Evolutionary conservation across 306 rosid species (phyloP).

Genomic region (Prunus mume): DNA sequence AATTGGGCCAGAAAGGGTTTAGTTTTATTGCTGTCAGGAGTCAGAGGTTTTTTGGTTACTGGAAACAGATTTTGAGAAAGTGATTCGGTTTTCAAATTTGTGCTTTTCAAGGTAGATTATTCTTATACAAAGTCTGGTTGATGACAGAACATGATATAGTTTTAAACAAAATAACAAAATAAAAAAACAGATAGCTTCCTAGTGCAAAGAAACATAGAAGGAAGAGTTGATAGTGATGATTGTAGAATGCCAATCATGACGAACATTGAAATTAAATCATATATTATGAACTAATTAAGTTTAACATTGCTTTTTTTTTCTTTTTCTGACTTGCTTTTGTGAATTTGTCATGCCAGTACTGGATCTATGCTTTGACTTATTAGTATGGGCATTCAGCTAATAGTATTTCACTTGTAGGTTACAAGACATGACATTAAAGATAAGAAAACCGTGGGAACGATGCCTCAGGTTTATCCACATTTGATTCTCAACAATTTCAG

Average conservation of each 20-base stretch:
- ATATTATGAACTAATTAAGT: not conserved
- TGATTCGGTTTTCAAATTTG: not conserved
- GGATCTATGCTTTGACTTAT: conserved; percentile 5
- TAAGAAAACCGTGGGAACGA: conserved; percentile 73
- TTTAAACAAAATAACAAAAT: too few relatives aligned
- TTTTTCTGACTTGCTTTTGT: not conserved
- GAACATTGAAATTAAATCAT: not conserved
- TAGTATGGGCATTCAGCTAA: conserved; percentile 16
- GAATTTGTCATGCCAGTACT: not conserved
- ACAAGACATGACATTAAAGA: conserved; percentile 91
- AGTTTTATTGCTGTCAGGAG: not conserved
- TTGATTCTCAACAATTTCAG: conserved; percentile 75
- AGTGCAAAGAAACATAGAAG: not conserved
- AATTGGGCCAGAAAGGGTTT: not conserved
- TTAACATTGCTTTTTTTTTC: too few relatives aligned
- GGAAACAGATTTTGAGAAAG: not conserved
- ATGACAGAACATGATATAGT: not conserved
- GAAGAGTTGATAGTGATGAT: not conserved
- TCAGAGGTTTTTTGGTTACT: not conserved
- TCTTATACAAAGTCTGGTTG: not conserved
- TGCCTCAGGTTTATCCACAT: conserved; percentile 93
- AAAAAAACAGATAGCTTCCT: not conserved
- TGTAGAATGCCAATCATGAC: not conserved
- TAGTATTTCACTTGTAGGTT: conserved; percentile 48
- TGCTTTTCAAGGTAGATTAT: not conserved